These are phyloP conservation scores for Zoysia matrella DNA, from an alignment of 202 grass and related monocot genomes.

Conservation along the genomic window DNA sequence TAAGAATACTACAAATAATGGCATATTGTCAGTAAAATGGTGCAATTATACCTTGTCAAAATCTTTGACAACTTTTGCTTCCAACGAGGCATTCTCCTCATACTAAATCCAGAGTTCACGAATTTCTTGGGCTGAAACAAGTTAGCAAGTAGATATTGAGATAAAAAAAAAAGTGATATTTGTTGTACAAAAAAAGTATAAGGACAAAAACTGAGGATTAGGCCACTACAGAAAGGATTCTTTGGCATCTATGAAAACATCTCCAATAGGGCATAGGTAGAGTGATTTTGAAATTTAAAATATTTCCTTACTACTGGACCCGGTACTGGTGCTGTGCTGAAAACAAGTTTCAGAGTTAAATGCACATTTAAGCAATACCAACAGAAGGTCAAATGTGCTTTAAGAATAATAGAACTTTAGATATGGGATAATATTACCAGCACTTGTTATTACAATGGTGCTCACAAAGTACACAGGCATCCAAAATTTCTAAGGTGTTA, in stretches of 20 bases:
- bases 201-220: neutral
- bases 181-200: constrained; percentile 13
- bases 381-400: neutral
- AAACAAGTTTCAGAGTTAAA: constrained; percentile 8
- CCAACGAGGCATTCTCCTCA: constrained; percentile 79
- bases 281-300: constrained; percentile 17
- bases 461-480: neutral
- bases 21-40: constrained; percentile 11
- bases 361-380: neutral
- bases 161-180: neutral
- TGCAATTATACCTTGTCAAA: constrained; percentile 81
- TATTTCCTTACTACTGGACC: neutral
- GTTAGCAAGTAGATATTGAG: constrained; percentile 13
- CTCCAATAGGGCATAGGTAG: constrained; percentile 1
- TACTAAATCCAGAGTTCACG: constrained; percentile 96
- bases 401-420: constrained; percentile 1
- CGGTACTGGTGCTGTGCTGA: neutral
- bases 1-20: constrained; percentile 10
- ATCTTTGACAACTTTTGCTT: constrained; percentile 97
- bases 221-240: neutral
- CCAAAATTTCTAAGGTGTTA: neutral
- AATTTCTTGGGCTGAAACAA: constrained; percentile 87
- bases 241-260: neutral
- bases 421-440: constrained; percentile 2
- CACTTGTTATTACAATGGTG: neutral